Base-by-base conservation (phyloP, 306 rosid species). In the Vigna hirtella region DNA sequence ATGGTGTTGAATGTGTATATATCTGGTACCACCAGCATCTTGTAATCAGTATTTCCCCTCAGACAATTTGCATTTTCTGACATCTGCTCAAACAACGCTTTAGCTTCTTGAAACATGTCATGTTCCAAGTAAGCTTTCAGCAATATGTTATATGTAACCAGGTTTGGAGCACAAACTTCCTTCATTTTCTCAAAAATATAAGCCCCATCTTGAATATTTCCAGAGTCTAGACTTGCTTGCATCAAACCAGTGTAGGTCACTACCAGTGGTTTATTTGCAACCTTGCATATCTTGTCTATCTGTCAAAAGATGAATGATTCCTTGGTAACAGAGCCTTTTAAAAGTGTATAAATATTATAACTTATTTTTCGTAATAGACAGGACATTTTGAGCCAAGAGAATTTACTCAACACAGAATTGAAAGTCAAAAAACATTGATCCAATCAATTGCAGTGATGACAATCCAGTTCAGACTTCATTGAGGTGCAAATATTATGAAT, bases 221-320 rank as follows among this genome's bases (percentile, higher is more conserved):
- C 90, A 30, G 96, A 74, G 62, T 88, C 90, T 73, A 95, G 66
- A 81, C 98, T 87, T 53, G 96, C 96, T 91, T 95, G 91, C 85
- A 95, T 86, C 86, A 95, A 77, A 81, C 98, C 97, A 56, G 98
- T 94, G 90, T 87, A 94, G 28, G 97, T 94, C 85, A 94, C 97
- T 52, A 94, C 98, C 10, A 94, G 91, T 62, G 98, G 98, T 81
- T 92, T 94, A 82, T 81, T 94, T 67, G 98, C 97, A 74, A 92
- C 98, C 84, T 86, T 90, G 18, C 98, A 92, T 70, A 94, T 90
- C 91, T 92, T 92, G 91, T 92, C 89, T 34, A 92, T 81, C 98
- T 92, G 93, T 66, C 79, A 77, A 73, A 79, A 58, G 38, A 85
- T 53, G 55, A 66, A 85, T 73, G 12, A 66, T 55, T 70, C 16